phyloP scores from a whole-genome alignment of 2,329 filamentous ascomycete species.

The Scolecobasidium constrictum region DNA sequence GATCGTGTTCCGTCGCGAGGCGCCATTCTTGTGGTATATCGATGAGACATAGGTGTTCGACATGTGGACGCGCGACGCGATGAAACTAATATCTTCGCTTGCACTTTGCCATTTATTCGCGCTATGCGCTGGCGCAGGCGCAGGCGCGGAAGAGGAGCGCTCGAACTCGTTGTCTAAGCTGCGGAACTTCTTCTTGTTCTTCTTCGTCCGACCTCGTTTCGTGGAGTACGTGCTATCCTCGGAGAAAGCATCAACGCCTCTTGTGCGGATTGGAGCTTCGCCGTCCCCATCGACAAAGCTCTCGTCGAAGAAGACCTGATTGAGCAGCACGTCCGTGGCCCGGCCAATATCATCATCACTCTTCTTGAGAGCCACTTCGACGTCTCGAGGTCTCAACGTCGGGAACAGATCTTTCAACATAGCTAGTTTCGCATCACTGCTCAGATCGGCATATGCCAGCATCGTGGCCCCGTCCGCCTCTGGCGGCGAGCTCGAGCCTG shows the following conservation, averaged over 20 bases:
- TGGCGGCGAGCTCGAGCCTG: constrained; percentile 9
- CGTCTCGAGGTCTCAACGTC: constrained; percentile 52
- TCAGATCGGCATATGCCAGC: constrained; percentile 31
- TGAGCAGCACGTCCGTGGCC: constrained; percentile 72
- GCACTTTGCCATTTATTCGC: constrained; percentile 49
- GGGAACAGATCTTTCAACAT: constrained; percentile 63
- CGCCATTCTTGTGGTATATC: constrained; percentile 47
- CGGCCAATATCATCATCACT: constrained; percentile 54
- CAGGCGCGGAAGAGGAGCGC: constrained; percentile 18
- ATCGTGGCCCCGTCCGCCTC: not conserved
- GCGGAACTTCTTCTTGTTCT: constrained; percentile 30
- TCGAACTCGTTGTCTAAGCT: constrained; percentile 15
- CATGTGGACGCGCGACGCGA: constrained; percentile 41
- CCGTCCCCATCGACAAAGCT: constrained; percentile 38
- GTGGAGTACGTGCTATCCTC: constrained; percentile 41
- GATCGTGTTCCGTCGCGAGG: constrained; percentile 46
- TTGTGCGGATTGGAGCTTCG: constrained; percentile 37
- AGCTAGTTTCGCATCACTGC: constrained; percentile 50
- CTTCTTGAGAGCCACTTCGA: constrained; percentile 57
- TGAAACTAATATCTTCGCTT: constrained; percentile 49
- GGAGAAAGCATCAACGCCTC: constrained; percentile 76
- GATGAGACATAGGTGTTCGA: constrained; percentile 40
- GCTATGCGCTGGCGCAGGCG: constrained; percentile 13
- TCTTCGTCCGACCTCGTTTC: constrained; percentile 27
- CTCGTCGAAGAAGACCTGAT: constrained; percentile 65